Evolutionary conservation across 2,329 filamentous ascomycete genomes (phyloP).

Genomic region (Colletotrichum australisinense): DNA sequence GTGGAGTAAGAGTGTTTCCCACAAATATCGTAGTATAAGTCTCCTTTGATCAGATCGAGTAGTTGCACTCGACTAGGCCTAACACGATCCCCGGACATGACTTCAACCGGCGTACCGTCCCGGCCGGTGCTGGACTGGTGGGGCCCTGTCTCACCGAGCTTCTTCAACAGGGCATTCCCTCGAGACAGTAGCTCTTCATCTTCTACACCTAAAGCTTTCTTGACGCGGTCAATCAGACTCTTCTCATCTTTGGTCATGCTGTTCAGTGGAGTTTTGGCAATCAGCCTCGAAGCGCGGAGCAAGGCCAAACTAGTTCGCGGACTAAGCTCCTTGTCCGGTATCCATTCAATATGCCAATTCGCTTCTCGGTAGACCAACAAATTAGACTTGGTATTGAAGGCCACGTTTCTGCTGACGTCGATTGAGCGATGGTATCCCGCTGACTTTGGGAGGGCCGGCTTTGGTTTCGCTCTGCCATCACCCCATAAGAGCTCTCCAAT

Average conservation of each 20-base stretch:
- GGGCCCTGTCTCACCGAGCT: neutral
- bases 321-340: conserved; percentile 48
- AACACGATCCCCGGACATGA: conserved; percentile 34
- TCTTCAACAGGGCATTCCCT: neutral
- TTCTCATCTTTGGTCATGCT: conserved; percentile 41
- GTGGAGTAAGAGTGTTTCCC: conserved; percentile 43
- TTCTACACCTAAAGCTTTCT: neutral
- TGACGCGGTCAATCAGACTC: conserved; percentile 2
- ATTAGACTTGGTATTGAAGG: conserved; percentile 49
- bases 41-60: conserved; percentile 39
- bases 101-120: conserved; percentile 8
- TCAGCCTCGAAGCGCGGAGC: conserved; percentile 40
- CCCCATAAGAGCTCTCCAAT: conserved; percentile 3
- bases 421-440: neutral
- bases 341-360: conserved; percentile 48
- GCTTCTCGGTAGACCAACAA: conserved; percentile 44
- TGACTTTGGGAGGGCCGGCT: no score
- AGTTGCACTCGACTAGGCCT: conserved; percentile 39
- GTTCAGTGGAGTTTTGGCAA: conserved; percentile 43
- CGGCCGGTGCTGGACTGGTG: neutral
- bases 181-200: neutral
- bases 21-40: conserved; percentile 43
- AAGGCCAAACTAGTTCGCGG: conserved; percentile 40
- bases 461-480: neutral
- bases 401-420: conserved; percentile 36